These are phyloP conservation scores for Calocybe gangraenosa DNA, from an alignment of 768 basidiomycete species.

Conservation along the genomic window DNA sequence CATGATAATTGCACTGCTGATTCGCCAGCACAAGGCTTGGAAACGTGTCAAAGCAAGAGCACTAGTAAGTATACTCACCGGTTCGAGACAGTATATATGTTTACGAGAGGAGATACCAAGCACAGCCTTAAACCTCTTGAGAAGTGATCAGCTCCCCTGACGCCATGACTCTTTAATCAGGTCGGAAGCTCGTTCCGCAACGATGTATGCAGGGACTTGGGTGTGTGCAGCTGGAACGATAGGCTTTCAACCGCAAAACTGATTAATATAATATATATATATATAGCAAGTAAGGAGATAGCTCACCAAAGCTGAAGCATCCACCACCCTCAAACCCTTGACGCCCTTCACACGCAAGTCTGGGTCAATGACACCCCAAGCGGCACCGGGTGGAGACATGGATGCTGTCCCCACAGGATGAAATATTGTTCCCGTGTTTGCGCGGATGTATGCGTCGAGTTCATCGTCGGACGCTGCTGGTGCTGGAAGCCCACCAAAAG, in stretches of 20 bases:
- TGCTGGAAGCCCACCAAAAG: background rate
- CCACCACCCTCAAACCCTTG: constrained; percentile 29
- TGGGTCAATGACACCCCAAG: constrained; percentile 14
- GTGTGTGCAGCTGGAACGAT: constrained; percentile 3
- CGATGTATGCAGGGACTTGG: constrained; percentile 2
- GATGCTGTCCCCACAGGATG: constrained; percentile 25
- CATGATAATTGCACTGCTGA: too few species aligned
- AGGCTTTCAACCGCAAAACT: background rate
- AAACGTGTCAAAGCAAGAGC: too few species aligned
- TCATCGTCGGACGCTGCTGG: constrained; percentile 24
- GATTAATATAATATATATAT: too few species aligned
- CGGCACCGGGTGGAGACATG: constrained; percentile 18
- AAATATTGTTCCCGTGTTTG: constrained; percentile 14
- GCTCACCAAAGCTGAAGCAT: constrained; percentile 24
- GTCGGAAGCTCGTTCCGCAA: constrained; percentile 3
- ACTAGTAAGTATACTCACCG: too few species aligned
- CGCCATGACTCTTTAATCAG: background rate
- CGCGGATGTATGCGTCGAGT: constrained; percentile 24
- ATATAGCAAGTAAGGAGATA: background rate
- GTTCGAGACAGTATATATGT: too few species aligned
- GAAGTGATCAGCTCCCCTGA: too few species aligned
- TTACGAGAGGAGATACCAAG: too few species aligned
- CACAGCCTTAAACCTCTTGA: too few species aligned
- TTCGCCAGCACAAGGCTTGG: too few species aligned
- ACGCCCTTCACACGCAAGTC: constrained; percentile 31